These are phyloP conservation scores for Colletotrichum lindemuthianum DNA, from an alignment of 2,329 filamentous ascomycete species.

Conservation along the genomic window DNA sequence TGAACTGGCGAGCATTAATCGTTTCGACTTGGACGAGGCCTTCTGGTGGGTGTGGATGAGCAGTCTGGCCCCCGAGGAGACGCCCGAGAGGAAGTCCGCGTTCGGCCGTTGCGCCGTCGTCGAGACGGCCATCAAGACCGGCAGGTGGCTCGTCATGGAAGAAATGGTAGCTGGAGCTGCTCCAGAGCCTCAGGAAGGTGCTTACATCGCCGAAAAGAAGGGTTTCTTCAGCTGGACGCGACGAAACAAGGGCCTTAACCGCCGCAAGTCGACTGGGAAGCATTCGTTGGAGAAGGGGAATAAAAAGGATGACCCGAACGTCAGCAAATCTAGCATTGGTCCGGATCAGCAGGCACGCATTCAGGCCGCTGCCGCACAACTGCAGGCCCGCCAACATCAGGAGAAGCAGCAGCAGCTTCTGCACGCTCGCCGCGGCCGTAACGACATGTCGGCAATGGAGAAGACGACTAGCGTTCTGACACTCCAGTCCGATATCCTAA, in stretches of 20 bases:
- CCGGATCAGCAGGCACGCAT: slow-evolving; percentile 94
- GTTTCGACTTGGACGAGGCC: slow-evolving; percentile 88
- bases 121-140: slow-evolving; percentile 83
- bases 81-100: slow-evolving; percentile 83
- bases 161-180: slow-evolving; percentile 96
- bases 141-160: slow-evolving; percentile 93
- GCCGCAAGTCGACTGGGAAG: slow-evolving; percentile 78
- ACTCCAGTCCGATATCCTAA: slow-evolving; percentile 84
- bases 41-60: slow-evolving; percentile 99
- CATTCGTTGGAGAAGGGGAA: slow-evolving; percentile 60
- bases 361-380: slow-evolving; percentile 85
- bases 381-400: slow-evolving; percentile 77
- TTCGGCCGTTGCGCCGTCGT: slow-evolving; percentile 94
- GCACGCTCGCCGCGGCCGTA: slow-evolving; percentile 62
- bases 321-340: slow-evolving; percentile 85
- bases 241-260: slow-evolving; percentile 69
- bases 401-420: slow-evolving; percentile 50
- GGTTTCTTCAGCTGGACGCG: slow-evolving; percentile 89
- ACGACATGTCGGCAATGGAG: slow-evolving; percentile 65
- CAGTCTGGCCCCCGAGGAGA: slow-evolving; percentile 92
- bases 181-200: slow-evolving; percentile 82
- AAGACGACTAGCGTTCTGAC: slow-evolving; percentile 94
- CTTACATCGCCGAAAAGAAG: slow-evolving; percentile 96
- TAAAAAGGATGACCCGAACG: slow-evolving; percentile 53
- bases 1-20: slow-evolving; percentile 91